Conservation (phyloP, 192 early-diverging fungal genomes). For the Coemansia sp. region DNA sequence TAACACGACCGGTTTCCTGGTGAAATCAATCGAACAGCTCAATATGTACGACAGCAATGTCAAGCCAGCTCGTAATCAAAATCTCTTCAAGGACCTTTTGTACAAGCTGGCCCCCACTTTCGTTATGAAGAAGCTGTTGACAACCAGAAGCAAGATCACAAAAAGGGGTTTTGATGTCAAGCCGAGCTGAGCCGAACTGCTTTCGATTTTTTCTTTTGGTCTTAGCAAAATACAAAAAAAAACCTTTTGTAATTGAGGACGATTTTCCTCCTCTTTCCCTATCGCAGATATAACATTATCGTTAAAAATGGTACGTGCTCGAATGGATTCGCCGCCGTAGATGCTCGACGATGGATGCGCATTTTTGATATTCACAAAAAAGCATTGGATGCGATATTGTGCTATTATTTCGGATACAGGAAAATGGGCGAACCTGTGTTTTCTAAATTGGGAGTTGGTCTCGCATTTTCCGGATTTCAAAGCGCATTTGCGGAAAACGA, state of each 20-base stretch:
- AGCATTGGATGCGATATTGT: neutral
- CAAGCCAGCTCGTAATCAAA: no score
- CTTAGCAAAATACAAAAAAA: neutral
- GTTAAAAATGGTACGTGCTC: slow-evolving; percentile 26
- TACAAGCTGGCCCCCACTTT: no score
- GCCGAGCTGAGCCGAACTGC: neutral
- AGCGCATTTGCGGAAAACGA: neutral
- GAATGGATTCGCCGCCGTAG: slow-evolving; percentile 16
- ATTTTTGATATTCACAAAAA: neutral
- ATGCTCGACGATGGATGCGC: slow-evolving; percentile 15
- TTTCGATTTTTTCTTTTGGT: neutral
- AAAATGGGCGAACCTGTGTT: neutral
- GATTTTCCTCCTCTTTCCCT: slow-evolving; percentile 20
- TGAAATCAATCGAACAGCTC: no score
- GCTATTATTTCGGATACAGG: no score
- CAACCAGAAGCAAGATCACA: no score
- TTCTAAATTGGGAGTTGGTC: neutral
- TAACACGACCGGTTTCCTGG: no score
- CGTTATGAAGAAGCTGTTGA: no score
- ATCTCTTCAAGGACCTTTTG: no score
- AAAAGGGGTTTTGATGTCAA: neutral
- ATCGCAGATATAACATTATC: slow-evolving; percentile 9
- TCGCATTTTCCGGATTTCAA: slow-evolving; percentile 3
- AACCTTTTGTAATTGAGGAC: neutral
- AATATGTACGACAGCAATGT: no score